Percentiles rank a stretch among this genome's conserved stretches.
Conservation (phyloP, 1,139 yeast genomes). For the Blastobotrys arbuscula region DNA sequence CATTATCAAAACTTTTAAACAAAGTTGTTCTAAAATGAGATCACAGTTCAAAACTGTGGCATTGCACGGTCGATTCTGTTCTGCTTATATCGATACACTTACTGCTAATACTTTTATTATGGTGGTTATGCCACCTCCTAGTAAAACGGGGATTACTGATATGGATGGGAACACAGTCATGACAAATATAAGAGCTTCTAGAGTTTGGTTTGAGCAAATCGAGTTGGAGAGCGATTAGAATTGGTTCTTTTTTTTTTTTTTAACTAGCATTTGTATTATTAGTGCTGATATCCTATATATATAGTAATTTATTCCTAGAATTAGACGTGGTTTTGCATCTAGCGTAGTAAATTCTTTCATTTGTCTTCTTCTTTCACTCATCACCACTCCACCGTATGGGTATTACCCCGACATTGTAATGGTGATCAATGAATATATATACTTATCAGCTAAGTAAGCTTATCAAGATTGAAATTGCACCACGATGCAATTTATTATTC, state of each 20-base stretch:
- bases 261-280: no score
- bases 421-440: no score
- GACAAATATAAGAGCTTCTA: slow-evolving; percentile 62
- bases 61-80: slow-evolving; percentile 65
- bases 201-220: slow-evolving; percentile 60
- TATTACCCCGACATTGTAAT: no score
- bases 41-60: slow-evolving; percentile 76
- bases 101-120: slow-evolving; percentile 72
- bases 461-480: no score
- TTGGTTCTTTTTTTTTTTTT: background rate
- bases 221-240: slow-evolving; percentile 31
- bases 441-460: no score
- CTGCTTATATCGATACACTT: slow-evolving; percentile 63
- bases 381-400: no score
- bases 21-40: slow-evolving; percentile 82
- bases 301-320: no score
- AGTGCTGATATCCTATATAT: no score
- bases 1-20: slow-evolving; percentile 90
- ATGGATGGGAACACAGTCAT: slow-evolving; percentile 59
- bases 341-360: no score
- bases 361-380: no score
- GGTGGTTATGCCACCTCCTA: slow-evolving; percentile 47
- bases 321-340: no score
- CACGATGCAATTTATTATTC: no score
- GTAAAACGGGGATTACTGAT: slow-evolving; percentile 27